Conservation (phyloP, 2,329 filamentous ascomycete genomes). For the Parasarocladium wereldwijsianum region DNA sequence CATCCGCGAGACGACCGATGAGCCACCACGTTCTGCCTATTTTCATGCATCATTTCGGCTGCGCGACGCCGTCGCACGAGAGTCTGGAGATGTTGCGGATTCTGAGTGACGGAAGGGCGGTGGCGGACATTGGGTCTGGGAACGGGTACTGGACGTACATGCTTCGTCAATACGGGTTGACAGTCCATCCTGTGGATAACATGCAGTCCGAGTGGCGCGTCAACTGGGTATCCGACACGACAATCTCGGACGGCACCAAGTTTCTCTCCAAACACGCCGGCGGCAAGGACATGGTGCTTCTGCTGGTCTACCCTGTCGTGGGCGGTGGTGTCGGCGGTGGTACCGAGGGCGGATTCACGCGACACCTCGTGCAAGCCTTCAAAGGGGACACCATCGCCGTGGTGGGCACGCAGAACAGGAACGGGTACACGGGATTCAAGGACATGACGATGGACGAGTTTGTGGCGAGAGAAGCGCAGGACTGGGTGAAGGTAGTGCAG, state of each 20-base stretch:
- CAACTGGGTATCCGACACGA: constrained; percentile 53
- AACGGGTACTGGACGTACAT: constrained; percentile 67
- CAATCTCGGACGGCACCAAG: constrained; percentile 41
- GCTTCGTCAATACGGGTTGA: constrained; percentile 43
- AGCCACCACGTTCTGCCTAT: constrained; percentile 58
- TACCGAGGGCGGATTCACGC: constrained; percentile 49
- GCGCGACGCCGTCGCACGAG: constrained; percentile 54
- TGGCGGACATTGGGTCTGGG: constrained; percentile 55
- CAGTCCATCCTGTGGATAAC: constrained; percentile 49
- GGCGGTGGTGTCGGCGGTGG: constrained; percentile 49
- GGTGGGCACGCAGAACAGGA: constrained; percentile 59
- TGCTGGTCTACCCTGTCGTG: constrained; percentile 62
- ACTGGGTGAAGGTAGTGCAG: constrained; percentile 46
- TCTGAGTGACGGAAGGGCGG: constrained; percentile 33
- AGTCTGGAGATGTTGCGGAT: constrained; percentile 43
- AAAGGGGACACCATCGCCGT: constrained; percentile 51
- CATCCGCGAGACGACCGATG: constrained; percentile 34
- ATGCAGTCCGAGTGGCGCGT: constrained; percentile 53
- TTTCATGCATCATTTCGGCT: constrained; percentile 69
- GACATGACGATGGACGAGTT: constrained; percentile 50
- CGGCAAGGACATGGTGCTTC: constrained; percentile 41
- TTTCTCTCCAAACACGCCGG: constrained; percentile 37
- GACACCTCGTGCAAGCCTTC: constrained; percentile 44
- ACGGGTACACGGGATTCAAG: constrained; percentile 59
- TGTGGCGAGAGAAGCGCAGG: constrained; percentile 39